Conservation (phyloP, 164 flowering plant species). For the Aristolochia californica region DNA sequence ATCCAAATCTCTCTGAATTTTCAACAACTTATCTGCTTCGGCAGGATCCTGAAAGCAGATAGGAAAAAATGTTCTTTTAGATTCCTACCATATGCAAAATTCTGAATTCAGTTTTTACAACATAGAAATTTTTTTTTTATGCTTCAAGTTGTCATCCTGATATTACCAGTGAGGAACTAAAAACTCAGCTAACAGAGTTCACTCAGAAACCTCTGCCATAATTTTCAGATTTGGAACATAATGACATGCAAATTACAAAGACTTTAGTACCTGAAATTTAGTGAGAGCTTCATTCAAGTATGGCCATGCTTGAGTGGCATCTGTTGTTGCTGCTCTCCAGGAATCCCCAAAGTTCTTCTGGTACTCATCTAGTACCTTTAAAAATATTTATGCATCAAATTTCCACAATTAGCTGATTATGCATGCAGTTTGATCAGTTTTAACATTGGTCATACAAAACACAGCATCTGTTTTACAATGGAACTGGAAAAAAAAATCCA, state of each 20-base stretch:
- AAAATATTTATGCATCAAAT: neutral
- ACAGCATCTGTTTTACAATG: too few relatives aligned
- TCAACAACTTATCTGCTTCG: conserved; percentile 93
- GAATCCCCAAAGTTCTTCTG: conserved; percentile 84
- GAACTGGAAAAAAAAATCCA: too few relatives aligned
- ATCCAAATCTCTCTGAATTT: conserved; percentile 92
- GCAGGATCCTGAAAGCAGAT: conserved; percentile 69
- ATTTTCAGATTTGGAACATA: too few relatives aligned
- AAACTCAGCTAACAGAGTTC: too few relatives aligned
- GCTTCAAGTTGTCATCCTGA: too few relatives aligned
- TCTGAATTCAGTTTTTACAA: neutral
- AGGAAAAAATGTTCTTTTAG: neutral
- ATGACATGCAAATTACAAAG: too few relatives aligned
- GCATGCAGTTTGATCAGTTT: too few relatives aligned
- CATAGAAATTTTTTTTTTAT: too few relatives aligned
- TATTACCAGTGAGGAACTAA: too few relatives aligned
- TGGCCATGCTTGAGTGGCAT: conserved; percentile 74
- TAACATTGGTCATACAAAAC: too few relatives aligned
- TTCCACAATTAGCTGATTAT: too few relatives aligned
- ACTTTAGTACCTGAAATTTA: conserved; percentile 63
- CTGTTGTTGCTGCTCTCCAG: conserved; percentile 60
- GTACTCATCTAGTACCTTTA: conserved; percentile 83
- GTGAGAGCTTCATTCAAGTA: conserved; percentile 65
- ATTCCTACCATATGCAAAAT: neutral
- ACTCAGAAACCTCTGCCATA: too few relatives aligned